Percentiles rank a stretch among this genome's conserved stretches.
phyloP scores from a whole-genome alignment of 2,329 filamentous ascomycete species.

The Fusarium gaditjirri region DNA sequence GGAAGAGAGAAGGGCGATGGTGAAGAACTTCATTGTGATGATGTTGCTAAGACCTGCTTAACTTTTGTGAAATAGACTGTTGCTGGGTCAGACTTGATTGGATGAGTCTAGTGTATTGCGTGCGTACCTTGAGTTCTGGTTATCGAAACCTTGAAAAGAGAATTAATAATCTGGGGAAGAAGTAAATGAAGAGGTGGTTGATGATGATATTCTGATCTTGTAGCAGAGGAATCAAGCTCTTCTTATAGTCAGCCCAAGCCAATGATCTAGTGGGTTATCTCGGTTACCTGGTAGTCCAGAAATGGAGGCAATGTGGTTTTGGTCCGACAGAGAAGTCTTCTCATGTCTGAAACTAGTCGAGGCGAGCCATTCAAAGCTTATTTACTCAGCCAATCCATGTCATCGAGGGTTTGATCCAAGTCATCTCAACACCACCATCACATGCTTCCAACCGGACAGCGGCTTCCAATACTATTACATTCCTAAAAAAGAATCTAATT shows the following conservation, averaged over 20 bases:
- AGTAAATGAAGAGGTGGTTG: accelerated
- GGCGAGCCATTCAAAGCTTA: neutral
- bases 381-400: accelerated
- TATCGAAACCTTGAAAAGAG: neutral
- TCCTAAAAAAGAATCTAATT: accelerated
- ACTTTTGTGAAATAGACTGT: accelerated
- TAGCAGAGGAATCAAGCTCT: accelerated
- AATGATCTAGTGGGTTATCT: accelerated
- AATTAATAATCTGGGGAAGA: accelerated
- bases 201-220: accelerated
- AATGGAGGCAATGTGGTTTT: accelerated
- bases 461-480: accelerated
- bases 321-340: accelerated
- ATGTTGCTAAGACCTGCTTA: neutral
- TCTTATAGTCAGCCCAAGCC: neutral
- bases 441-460: accelerated
- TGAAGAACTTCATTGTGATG: neutral
- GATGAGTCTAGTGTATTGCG: accelerated
- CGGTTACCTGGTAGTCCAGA: accelerated
- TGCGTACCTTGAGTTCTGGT: accelerated
- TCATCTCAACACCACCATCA: accelerated
- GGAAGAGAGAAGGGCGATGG: neutral
- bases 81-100: accelerated
- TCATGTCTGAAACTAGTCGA: accelerated
- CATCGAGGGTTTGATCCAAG: accelerated